phyloP scores from a whole-genome alignment of 73 alveolate species.

The Durusdinium trenchii region DNA sequence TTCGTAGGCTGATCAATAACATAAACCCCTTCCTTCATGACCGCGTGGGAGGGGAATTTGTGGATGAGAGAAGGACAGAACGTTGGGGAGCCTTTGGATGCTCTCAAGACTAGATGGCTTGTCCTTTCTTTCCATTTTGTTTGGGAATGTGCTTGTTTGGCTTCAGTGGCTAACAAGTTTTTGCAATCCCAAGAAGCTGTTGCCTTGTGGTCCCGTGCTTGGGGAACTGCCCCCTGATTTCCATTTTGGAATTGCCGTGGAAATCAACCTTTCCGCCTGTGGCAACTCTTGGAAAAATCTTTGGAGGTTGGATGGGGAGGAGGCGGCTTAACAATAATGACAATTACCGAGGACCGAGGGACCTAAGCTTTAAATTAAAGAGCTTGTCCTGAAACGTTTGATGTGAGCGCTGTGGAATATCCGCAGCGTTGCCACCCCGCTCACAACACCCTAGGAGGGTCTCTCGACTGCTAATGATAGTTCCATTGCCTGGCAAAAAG shows the following conservation, averaged over 20 bases:
- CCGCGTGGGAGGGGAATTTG: neutral
- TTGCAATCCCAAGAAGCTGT: slow-evolving; percentile 7
- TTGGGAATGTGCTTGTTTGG: slow-evolving; percentile 19
- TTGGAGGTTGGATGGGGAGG: slow-evolving; percentile 20
- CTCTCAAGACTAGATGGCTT: neutral
- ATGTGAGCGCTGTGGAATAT: neutral
- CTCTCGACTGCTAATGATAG: slow-evolving; percentile 33
- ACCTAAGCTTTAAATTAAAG: too few relatives aligned
- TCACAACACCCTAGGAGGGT: slow-evolving; percentile 58
- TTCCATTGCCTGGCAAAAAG: slow-evolving; percentile 63
- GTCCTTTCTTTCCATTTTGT: slow-evolving; percentile 5
- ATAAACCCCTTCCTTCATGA: too few relatives aligned
- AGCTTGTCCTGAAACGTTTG: neutral
- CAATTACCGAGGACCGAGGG: too few relatives aligned
- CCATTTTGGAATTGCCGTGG: neutral
- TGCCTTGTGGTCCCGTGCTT: neutral
- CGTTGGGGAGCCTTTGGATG: neutral
- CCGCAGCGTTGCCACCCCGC: slow-evolving; percentile 6
- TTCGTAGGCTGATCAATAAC: too few relatives aligned
- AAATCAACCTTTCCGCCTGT: slow-evolving; percentile 20
- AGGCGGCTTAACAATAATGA: slow-evolving; percentile 11
- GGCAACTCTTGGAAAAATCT: neutral
- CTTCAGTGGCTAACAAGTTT: slow-evolving; percentile 9
- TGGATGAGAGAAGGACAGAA: neutral
- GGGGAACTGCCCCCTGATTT: neutral